Conservation (phyloP, 257 asterid genomes). For the Paulownia fortunei region DNA sequence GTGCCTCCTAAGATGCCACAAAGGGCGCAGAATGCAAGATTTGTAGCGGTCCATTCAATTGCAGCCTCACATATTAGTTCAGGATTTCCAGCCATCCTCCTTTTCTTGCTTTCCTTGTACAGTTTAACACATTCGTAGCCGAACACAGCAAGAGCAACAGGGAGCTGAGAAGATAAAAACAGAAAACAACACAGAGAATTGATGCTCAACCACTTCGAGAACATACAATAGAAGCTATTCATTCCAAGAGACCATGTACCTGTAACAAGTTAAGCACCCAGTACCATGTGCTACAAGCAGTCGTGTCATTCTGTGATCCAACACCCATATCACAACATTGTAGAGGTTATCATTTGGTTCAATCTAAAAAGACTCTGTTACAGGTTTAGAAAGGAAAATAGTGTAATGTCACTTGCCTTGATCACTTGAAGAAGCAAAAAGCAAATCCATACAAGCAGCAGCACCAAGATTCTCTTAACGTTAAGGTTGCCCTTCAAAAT, state of each 20-base stretch:
- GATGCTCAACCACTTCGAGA: not conserved
- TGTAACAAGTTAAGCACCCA: slow-evolving; percentile 86
- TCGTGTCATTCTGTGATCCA: slow-evolving; percentile 58
- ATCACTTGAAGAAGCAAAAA: slow-evolving; percentile 85
- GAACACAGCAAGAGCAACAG: slow-evolving; percentile 71
- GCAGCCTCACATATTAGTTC: slow-evolving; percentile 86
- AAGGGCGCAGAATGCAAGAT: slow-evolving; percentile 79
- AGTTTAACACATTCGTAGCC: slow-evolving; percentile 73
- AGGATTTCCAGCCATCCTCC: slow-evolving; percentile 64
- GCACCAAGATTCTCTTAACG: slow-evolving; percentile 54
- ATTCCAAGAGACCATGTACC: slow-evolving; percentile 42
- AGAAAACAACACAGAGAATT: not conserved
- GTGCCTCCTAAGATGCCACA: slow-evolving; percentile 95
- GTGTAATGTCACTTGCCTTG: slow-evolving; percentile 62
- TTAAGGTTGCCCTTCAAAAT: slow-evolving; percentile 61
- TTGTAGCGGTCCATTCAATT: slow-evolving; percentile 74
- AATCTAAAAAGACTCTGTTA: not conserved
- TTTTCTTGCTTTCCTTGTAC: slow-evolving; percentile 87
- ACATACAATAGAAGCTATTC: not conserved
- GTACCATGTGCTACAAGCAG: slow-evolving; percentile 61
- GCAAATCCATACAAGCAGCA: slow-evolving; percentile 70
- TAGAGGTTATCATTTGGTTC: not conserved
- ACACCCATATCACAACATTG: not conserved
- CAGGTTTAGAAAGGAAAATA: not conserved
- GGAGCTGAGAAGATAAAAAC: slow-evolving; percentile 52